Base-by-base conservation (phyloP, 768 basidiomycete genomes). In the Pisolithus sp. region DNA sequence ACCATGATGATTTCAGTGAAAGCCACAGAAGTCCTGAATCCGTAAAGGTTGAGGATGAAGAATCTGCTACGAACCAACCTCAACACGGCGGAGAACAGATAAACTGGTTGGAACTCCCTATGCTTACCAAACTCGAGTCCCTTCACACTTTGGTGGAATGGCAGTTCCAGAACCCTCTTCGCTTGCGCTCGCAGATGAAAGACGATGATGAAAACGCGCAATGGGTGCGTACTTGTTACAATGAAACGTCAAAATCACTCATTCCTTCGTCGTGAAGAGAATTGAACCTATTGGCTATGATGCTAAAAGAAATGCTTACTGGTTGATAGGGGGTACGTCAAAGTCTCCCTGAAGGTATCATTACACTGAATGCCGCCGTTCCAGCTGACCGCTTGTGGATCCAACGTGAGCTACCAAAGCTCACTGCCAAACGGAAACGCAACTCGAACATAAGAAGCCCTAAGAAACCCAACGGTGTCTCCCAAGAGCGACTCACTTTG, bases 231-330 rank as follows among this genome's bases (percentile, higher is more conserved):
- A 8, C 10, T 34, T 30, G 12, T 37, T 4, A 6, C 5, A 15
- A 2, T n/a, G 18, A 17, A 43, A 41, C 17, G 13, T 24, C 51
- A 37, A 49, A 20, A 30, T 36, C 13, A 48, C 42, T 37, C 45
- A 45, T 51, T 47, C 39, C 5, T 23, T 43, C 46, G 47, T 49
- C 38, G 63, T 46, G 37, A 51, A 93, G 91, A 85, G 91, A 23
- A 81, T 86, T 50, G 87, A 91, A 60, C 90, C 91, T 8, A 79
- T 93, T 54, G 91, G 91, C 6, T 90, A 87, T 57, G 91, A 93
- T 59, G 77, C 78, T 38, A 83, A 84, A 61, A 73, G 71, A 7
- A 90, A 91, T 63, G 83, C 85, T 0, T 93, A 91, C 62, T 92
- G 89, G 89, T 67, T 91, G 21, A 87, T 93, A 56, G 90, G 91